Conservation (phyloP, 306 rosid species). For the Malus asiatica region DNA sequence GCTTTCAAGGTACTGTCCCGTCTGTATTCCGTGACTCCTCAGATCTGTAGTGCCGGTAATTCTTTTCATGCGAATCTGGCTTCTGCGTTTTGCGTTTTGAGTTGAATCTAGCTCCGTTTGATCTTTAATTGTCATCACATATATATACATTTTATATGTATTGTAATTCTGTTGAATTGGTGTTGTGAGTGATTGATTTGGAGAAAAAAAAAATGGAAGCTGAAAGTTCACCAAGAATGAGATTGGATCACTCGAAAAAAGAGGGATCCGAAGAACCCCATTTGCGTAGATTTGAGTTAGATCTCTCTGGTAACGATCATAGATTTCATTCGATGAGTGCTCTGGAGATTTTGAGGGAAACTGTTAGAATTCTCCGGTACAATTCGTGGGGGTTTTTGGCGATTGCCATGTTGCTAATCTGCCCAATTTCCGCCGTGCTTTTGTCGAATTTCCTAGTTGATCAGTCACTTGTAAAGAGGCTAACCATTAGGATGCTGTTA, state of each 20-base stretch:
- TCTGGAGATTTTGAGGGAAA: constrained; percentile 77
- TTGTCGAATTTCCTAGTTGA: constrained; percentile 67
- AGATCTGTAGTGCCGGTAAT: constrained; percentile 17
- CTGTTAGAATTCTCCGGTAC: constrained; percentile 73
- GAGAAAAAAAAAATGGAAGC: constrained; percentile 39
- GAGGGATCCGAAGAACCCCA: constrained; percentile 49
- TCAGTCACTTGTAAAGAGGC: constrained; percentile 50
- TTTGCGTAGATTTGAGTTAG: constrained; percentile 30
- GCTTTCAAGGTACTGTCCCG: constrained; percentile 16
- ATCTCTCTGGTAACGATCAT: constrained; percentile 23
- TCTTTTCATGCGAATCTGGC: not conserved
- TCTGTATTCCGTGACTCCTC: constrained; percentile 24
- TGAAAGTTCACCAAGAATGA: constrained; percentile 46
- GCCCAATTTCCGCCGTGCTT: constrained; percentile 73
- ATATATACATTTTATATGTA: not conserved
- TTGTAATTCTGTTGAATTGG: not conserved
- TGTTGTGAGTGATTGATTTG: not conserved
- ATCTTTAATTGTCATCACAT: constrained; percentile 15
- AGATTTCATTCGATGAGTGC: constrained; percentile 73
- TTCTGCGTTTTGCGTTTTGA: not conserved
- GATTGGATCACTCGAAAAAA: constrained; percentile 42
- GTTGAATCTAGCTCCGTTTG: constrained; percentile 17
- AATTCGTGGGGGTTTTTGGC: constrained; percentile 68
- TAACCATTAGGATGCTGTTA: constrained; percentile 59
- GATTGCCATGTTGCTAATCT: constrained; percentile 56